Evolutionary conservation across 768 basidiomycete genomes (phyloP).

Genomic region (Tricholoma furcatifolium): DNA sequence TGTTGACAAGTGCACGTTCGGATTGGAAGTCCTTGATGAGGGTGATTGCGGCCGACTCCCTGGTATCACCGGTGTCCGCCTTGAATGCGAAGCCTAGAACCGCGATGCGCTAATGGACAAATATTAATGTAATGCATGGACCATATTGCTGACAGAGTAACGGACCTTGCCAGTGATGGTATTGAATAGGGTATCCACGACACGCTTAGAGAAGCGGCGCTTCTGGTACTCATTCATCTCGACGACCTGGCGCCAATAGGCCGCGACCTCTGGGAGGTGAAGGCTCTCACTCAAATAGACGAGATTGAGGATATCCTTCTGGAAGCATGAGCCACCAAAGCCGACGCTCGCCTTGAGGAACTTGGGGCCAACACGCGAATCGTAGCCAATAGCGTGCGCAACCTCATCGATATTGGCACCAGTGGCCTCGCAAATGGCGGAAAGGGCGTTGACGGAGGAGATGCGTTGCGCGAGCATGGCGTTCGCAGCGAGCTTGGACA

Average conservation of each 20-base stretch:
- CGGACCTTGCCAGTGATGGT: conserved; percentile 92
- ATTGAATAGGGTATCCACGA: conserved; percentile 97
- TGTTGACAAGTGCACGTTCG: conserved; percentile 81
- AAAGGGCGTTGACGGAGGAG: conserved; percentile 96
- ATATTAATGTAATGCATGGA: background rate
- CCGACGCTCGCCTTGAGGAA: conserved; percentile 96
- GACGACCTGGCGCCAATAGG: conserved; percentile 97
- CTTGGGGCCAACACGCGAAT: conserved; percentile 89
- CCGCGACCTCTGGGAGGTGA: conserved; percentile 95
- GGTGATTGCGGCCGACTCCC: conserved; percentile 94
- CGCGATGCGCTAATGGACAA: conserved; percentile 67
- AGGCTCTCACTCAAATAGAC: conserved; percentile 95
- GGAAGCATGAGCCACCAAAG: conserved; percentile 99
- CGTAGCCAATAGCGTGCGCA: conserved; percentile 89
- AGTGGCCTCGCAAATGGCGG: conserved; percentile 97
- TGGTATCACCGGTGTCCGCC: conserved; percentile 98
- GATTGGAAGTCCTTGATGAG: conserved; percentile 91
- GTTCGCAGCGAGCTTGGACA: conserved; percentile 98
- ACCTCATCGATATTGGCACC: conserved; percentile 99
- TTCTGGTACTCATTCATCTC: conserved; percentile 99
- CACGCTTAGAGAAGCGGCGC: conserved; percentile 89
- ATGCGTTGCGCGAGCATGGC: conserved; percentile 99
- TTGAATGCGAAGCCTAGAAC: conserved; percentile 99
- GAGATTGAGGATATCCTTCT: conserved; percentile 98
- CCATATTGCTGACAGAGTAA: background rate